phyloP scores from a whole-genome alignment of 2,329 filamentous ascomycete genomes.

The Aaosphaeria arxii region DNA sequence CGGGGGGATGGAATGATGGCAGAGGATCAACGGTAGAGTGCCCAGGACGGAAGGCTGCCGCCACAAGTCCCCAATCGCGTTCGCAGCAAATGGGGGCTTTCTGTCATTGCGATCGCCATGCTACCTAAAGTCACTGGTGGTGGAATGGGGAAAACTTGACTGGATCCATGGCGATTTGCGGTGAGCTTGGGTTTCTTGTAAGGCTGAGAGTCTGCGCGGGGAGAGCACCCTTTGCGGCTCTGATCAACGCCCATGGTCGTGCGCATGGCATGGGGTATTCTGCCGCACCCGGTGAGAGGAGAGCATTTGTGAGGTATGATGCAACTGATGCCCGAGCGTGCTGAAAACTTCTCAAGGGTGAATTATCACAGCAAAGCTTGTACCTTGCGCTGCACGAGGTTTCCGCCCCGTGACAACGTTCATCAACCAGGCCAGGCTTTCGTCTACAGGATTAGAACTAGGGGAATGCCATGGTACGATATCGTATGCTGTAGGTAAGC shows the following conservation, averaged over 20 bases:
- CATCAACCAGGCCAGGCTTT: too few relatives aligned
- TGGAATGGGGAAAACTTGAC: slow-evolving; percentile 5
- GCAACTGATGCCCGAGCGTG: too few relatives aligned
- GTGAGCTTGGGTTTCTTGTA: slow-evolving; percentile 1
- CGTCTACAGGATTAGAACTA: too few relatives aligned
- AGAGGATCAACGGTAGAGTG: slow-evolving; percentile 18
- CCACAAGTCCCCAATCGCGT: slow-evolving; percentile 12
- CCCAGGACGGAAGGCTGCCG: slow-evolving; percentile 17
- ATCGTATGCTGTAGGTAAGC: too few relatives aligned
- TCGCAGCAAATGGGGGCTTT: slow-evolving; percentile 3
- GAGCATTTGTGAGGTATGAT: background rate
- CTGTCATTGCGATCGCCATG: background rate
- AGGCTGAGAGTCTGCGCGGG: slow-evolving; percentile 3
- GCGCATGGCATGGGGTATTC: background rate
- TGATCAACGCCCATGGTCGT: slow-evolving; percentile 3
- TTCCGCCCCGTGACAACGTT: too few relatives aligned
- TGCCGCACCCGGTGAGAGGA: background rate
- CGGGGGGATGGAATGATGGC: slow-evolving; percentile 18
- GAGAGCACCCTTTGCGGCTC: slow-evolving; percentile 5
- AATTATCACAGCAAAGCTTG: too few relatives aligned
- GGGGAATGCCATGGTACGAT: too few relatives aligned
- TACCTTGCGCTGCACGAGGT: too few relatives aligned
- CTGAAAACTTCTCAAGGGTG: too few relatives aligned
- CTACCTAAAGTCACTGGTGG: background rate
- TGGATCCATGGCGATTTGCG: slow-evolving; percentile 4